Percentiles rank a stretch among this genome's conserved stretches.
phyloP scores from a whole-genome alignment of 495 filamentous ascomycete species.

The Aspergillus avenaceus region DNA sequence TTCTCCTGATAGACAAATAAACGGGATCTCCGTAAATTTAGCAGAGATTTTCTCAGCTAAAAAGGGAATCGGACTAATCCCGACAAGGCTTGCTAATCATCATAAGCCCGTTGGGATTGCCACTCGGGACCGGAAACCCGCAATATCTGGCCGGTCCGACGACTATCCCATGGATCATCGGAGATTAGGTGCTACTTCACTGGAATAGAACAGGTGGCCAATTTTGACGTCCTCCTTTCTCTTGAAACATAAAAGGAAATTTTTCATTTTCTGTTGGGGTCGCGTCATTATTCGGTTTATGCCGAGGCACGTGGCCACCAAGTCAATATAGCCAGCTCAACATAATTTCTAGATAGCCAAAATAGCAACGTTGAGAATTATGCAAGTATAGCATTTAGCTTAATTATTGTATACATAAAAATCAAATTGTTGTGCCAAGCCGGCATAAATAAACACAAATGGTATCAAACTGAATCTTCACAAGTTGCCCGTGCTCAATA shows the following conservation, averaged over 20 bases:
- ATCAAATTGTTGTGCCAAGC: not conserved
- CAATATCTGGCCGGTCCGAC: slow-evolving; percentile 3
- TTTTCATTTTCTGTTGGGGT: not conserved
- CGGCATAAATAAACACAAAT: not conserved
- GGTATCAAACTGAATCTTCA: slow-evolving; percentile 1
- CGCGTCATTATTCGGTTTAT: not conserved
- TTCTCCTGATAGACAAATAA: no score
- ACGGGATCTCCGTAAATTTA: no score
- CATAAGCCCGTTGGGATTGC: not conserved
- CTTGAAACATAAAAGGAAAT: not conserved
- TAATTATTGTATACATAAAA: no score
- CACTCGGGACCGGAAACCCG: slow-evolving; percentile 2
- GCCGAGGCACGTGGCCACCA: no score
- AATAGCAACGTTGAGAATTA: no score
- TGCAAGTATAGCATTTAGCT: no score
- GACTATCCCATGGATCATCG: slow-evolving; percentile 10
- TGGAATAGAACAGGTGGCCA: slow-evolving; percentile 1
- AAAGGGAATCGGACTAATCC: not conserved
- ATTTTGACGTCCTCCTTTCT: not conserved
- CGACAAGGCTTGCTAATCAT: not conserved
- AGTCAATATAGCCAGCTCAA: no score
- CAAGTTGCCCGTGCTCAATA: no score
- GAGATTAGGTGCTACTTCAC: not conserved
- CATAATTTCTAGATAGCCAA: no score
- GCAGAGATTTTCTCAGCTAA: no score